Percentiles rank a stretch among this genome's conserved stretches.
These are phyloP conservation scores for Eucalyptus viminalis DNA, from an alignment of 345 rosid genomes.

Conservation along the genomic window DNA sequence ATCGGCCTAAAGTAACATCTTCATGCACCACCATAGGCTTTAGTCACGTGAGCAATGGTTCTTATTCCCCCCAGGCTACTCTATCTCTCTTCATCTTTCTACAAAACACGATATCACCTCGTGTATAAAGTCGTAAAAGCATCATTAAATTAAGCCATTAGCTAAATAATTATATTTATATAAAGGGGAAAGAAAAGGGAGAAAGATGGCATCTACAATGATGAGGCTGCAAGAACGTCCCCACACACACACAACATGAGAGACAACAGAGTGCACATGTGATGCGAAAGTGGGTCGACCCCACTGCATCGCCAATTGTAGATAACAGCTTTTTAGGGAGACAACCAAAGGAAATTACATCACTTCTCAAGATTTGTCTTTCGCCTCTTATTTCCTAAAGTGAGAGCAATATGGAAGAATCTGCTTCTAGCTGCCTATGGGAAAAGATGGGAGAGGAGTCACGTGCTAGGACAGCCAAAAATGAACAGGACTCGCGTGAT, in stretches of 20 bases:
- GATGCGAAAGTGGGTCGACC: conserved; percentile 16
- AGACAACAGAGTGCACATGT: conserved; percentile 35
- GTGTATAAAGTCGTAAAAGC: not conserved
- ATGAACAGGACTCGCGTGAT: not conserved
- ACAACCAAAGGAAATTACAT: not conserved
- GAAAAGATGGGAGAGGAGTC: not conserved
- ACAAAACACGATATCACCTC: not conserved
- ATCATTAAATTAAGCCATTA: not conserved
- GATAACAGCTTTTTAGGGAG: not conserved
- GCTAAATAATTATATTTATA: not conserved
- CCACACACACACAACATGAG: conserved; percentile 6
- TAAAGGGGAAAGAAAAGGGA: not conserved
- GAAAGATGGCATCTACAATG: not conserved
- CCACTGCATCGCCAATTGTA: not conserved
- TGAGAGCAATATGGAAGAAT: not conserved
- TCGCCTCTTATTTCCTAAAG: not conserved
- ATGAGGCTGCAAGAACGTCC: not conserved
- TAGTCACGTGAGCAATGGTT: not conserved
- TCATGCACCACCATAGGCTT: not conserved
- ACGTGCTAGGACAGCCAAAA: conserved; percentile 3
- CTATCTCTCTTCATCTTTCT: not conserved
- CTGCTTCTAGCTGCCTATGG: not conserved
- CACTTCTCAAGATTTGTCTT: not conserved
- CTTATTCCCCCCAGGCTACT: not conserved
- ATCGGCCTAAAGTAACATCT: not conserved